Base-by-base conservation (phyloP, 75 land plant species). In the Pinus tabuliformis region DNA sequence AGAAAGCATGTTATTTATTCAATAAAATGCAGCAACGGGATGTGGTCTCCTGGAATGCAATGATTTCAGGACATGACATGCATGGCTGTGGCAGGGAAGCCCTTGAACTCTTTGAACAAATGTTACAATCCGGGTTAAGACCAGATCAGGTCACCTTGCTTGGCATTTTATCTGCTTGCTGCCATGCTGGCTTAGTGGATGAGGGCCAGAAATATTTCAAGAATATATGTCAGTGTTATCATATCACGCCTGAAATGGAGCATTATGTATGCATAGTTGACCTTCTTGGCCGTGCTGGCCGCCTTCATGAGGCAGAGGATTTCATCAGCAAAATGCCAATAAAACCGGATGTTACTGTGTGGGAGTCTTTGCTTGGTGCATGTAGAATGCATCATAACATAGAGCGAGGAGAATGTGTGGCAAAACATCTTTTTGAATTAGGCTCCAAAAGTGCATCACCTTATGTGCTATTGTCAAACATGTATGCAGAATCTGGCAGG, bases 261-360 rank as follows among this genome's bases (percentile, higher is more conserved):
- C 89, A 87, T 75, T 87, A 79, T 74, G 89, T 86, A 18, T 76
- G 82, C 6, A 79, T 87, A 75, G 86, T 87, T 28, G 89, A 87
- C 71, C 81, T 82, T 0, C 70, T 81, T 14, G 80, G 77, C 45
- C 81, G 86, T 74, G 89, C 86, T 54, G 86, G 89, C 13, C 49
- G 16, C 7, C 57, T 87, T 36, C 82, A 82, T 58, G 86, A 84
- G 62, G 86, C 89, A 28, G 79, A 78, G 59, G 45, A 61, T 1
- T 56, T 77, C 20, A 84, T 87, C 22, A 59, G 59, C 15, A 11
- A 59, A 18, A 87, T 87, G 89, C 73, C 81, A 21, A 84, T 81
- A 63, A 79, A 84, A 45, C 86, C 89, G 3, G 89, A 87, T 73
- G 68, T 74, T 45, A 77, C 77, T 58, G 75, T 84, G 14, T 87